Base-by-base conservation (phyloP, 2,329 filamentous ascomycete genomes). In the Oidium heveae region DNA sequence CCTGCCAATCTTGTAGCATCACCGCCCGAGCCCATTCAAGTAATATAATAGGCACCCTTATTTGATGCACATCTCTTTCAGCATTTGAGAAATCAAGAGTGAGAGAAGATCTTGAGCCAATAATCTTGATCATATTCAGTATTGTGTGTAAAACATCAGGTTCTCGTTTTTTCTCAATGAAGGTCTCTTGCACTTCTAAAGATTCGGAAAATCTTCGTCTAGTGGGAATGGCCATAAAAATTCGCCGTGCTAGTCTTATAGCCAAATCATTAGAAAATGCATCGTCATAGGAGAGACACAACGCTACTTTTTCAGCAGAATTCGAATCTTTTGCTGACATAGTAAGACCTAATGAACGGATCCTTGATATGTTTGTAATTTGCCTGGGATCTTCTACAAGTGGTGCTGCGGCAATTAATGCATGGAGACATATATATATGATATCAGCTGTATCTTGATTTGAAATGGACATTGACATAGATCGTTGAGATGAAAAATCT, bases 1-100 rank as follows among this genome's bases (percentile, higher is more conserved):
- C 84, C 62, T 89, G 76, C 88, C 88, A 95, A 58, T 85, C 79
- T 55, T 80, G 77, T 47, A 93, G 68, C 62, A 94, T 75, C 1
- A 91, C 74, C 0, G 81, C 79, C 56, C 83, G 74, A 20, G 82
- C 75, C 82, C 82, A 87, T 61, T 86, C 82, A 28, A 86, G 67
- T 6, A 77, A 68, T 16, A 79, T 64, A 12, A 72, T 75, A 8
- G 74, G 75, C 43, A 75, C 70, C 37, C 74, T 69, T 34, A 73
- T 75, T 60, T 79, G 76, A 58, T 78, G 77, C 22, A 75, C 61
- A 15, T 70, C 68, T n/a, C 71, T 70, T 57, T 77, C 76, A 1
- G 69, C 58, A 39, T 71, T 67, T 1, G 71, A 65, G 58, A 79
- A 76, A 4, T 71, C 66, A 1, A 78, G 63, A 2, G 70, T 53